Evolutionary conservation across 129 eudicot genomes (phyloP).

Genomic region (Artemisia tridentata): DNA sequence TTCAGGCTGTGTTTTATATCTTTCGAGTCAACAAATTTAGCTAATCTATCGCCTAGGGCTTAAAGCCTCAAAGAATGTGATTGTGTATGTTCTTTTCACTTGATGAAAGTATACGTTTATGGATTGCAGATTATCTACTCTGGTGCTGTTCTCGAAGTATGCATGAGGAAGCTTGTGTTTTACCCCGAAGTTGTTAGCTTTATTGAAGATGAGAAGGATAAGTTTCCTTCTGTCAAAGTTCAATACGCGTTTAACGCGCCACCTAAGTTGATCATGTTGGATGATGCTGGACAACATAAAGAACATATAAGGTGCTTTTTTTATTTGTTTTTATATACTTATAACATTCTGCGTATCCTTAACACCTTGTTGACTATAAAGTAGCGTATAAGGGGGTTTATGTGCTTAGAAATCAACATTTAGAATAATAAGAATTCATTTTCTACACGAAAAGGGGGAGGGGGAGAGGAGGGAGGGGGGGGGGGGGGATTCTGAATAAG

Average conservation of each 20-base stretch:
- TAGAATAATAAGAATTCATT: neutral
- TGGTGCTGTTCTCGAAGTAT: conserved; percentile 78
- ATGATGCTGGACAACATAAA: conserved; percentile 69
- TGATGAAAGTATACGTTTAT: too few relatives aligned
- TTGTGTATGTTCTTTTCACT: too few relatives aligned
- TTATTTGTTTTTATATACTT: conserved; percentile 16
- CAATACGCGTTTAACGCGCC: conserved; percentile 81
- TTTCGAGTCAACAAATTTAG: too few relatives aligned
- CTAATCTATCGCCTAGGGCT: too few relatives aligned
- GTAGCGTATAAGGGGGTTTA: conserved; percentile 12
- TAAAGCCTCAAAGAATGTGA: too few relatives aligned
- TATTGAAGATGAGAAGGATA: conserved; percentile 89
- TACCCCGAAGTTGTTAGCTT: conserved; percentile 91
- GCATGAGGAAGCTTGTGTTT: conserved; percentile 94
- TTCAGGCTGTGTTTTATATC: too few relatives aligned
- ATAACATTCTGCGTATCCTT: neutral
- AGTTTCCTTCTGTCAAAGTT: conserved; percentile 71
- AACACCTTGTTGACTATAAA: neutral
- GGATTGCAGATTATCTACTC: conserved; percentile 68
- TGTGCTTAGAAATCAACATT: neutral
- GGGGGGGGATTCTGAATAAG: too few relatives aligned
- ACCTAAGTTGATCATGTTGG: conserved; percentile 93
- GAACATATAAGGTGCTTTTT: conserved; percentile 72
- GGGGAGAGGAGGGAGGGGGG: too few relatives aligned
- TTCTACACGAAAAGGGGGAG: too few relatives aligned